phyloP scores from a whole-genome alignment of 2,329 filamentous ascomycete species.

The Paecilomyces sp. region DNA sequence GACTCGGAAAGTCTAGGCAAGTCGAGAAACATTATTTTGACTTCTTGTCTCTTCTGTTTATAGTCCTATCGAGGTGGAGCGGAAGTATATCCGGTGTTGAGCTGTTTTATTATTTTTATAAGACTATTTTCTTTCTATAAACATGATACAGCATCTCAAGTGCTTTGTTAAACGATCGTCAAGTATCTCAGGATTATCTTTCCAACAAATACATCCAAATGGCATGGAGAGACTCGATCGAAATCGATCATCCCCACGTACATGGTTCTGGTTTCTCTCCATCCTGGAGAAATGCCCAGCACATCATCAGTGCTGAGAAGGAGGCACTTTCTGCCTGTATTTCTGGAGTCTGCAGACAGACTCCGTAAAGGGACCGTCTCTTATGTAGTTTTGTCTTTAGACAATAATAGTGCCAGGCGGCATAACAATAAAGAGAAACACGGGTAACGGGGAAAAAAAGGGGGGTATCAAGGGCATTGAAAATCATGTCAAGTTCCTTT shows the following conservation, averaged over 20 bases:
- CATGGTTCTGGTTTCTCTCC: not conserved
- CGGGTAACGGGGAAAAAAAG: not conserved
- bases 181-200: not conserved
- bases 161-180: not conserved
- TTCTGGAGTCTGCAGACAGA: not conserved
- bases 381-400: not conserved
- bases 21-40: not conserved
- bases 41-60: not conserved
- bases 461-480: constrained; percentile 3
- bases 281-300: not conserved
- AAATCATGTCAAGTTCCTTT: constrained; percentile 9
- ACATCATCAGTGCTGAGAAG: not conserved
- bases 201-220: not conserved
- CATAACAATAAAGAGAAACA: not conserved
- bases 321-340: not conserved
- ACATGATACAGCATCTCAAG: not conserved
- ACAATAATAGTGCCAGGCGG: not conserved
- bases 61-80: not conserved
- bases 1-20: not conserved
- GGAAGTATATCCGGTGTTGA: too few relatives aligned
- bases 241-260: not conserved
- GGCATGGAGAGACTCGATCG: not conserved
- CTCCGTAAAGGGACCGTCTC: not conserved
- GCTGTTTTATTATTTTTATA: too few relatives aligned
- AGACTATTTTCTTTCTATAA: not conserved